Conservation (phyloP, 2,329 filamentous ascomycete genomes). For the Parafenestella ontariensis region DNA sequence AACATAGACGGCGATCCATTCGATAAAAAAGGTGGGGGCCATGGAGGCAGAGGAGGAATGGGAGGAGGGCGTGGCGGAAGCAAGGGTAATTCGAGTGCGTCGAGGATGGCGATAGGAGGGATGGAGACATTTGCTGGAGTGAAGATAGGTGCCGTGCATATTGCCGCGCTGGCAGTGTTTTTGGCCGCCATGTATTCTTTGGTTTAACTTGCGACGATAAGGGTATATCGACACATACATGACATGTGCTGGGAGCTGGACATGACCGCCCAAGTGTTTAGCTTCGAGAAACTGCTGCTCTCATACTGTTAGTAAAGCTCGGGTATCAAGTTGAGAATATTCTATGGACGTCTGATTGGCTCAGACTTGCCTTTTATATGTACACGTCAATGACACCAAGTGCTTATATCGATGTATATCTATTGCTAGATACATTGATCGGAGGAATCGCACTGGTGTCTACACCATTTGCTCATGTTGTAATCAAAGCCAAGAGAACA, state of each 20-base stretch:
- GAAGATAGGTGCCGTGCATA: not conserved
- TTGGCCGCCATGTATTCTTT: too few species aligned
- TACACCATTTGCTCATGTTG: slow-evolving; percentile 30
- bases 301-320: not conserved
- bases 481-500: slow-evolving; percentile 40
- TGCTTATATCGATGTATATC: slow-evolving; percentile 8
- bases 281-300: not conserved
- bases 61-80: not conserved
- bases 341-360: slow-evolving; percentile 10
- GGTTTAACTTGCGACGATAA: too few species aligned
- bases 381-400: slow-evolving; percentile 31
- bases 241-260: not conserved
- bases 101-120: not conserved
- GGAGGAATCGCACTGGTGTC: slow-evolving; percentile 31
- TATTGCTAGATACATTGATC: slow-evolving; percentile 5
- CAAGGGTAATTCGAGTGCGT: not conserved
- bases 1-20: too few species aligned
- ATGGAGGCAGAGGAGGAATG: not conserved
- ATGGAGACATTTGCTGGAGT: not conserved
- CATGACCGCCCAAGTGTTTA: not conserved
- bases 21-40: not conserved
- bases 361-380: slow-evolving; percentile 47
- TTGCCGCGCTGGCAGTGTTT: too few species aligned
- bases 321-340: not conserved
- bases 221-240: too few species aligned